These are phyloP conservation scores for Podospora anserina DNA, from an alignment of 495 filamentous ascomycete genomes.

Conservation along the genomic window DNA sequence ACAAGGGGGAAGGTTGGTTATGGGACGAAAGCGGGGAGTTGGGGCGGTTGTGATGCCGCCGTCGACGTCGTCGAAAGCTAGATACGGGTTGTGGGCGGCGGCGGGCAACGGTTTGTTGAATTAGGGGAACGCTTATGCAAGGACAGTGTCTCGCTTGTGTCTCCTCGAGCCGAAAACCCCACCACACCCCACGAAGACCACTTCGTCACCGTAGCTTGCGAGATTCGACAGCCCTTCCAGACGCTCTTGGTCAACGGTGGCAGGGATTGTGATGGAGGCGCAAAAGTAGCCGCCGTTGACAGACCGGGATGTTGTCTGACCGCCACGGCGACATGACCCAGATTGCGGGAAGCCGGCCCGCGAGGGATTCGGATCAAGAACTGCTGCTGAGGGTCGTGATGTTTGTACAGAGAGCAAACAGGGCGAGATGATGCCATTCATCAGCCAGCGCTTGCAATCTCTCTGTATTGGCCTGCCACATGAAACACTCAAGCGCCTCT, in stretches of 20 bases:
- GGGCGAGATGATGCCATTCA: neutral
- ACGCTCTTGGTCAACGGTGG: slow-evolving; percentile 1
- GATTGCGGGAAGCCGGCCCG: slow-evolving; percentile 5
- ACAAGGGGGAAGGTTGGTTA: neutral
- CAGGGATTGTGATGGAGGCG: slow-evolving; percentile 3
- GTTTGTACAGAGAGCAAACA: neutral
- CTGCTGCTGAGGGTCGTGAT: neutral
- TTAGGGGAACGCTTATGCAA: slow-evolving; percentile 15
- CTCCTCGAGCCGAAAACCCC: neutral
- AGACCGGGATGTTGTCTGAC: neutral
- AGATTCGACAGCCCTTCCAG: slow-evolving; percentile 2
- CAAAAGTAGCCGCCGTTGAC: neutral
- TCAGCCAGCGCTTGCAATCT: no score
- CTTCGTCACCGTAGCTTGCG: neutral
- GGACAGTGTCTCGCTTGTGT: slow-evolving; percentile 19
- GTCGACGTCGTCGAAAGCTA: neutral
- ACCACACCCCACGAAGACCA: slow-evolving; percentile 14
- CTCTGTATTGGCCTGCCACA: neutral
- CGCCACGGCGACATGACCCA: neutral
- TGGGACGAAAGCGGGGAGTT: slow-evolving; percentile 8
- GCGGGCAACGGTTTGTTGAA: slow-evolving; percentile 7
- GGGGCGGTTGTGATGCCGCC: slow-evolving; percentile 12
- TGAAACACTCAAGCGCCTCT: neutral
- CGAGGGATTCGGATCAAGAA: neutral
- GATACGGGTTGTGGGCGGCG: slow-evolving; percentile 1